Evolutionary conservation across 805 yeast genomes (phyloP), one percentile per base, ranked within the genome.

Genomic region (Grigorovia jiainica): DNA sequence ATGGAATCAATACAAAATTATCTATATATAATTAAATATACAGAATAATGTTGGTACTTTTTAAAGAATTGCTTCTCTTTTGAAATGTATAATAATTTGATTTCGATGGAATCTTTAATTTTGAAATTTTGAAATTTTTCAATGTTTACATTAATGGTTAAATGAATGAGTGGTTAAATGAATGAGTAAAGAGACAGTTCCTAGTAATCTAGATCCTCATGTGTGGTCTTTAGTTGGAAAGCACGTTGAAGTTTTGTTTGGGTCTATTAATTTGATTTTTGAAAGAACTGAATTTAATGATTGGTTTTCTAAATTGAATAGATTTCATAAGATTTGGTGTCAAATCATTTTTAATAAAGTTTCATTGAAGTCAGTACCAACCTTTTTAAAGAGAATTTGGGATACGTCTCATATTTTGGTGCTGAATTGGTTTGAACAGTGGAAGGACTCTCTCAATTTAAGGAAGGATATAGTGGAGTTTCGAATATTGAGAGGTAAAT

Each of bases 401-500:
- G n/a, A 13, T 7, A 15, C 11, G 3, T 27, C 16, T 13, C n/a
- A 27, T 13, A 7, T 10, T 2, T 7, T 27, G 31, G n/a, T 27
- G 3, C 6, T 27, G 31, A 27, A 10, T 8, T 27, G 31, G 31
- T 27, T 27, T 27, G 16, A 11, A 27, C 16, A 27, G 11, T 27
- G 31, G 31, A 27, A 13, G n/a, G n/a, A 27, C 7, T 27, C 31
- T 13, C n/a, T 27, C 5, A 19, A 17, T 8, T 19, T 17, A 7
- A 31, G 17, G 15, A 27, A 38, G n/a, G 17, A 16, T 15, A 27
- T 15, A 1, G 81, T 81, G 2, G 85, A 79, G 50, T 57, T 73
- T 43, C 58, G 83, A 44, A 79, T 76, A 46, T 47, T 78, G 31
- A 71, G 75, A 50, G 76, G 70, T 17, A 65, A 61, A 40, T 73